Percentiles rank a stretch among this genome's conserved stretches.
Conservation (phyloP, 495 filamentous ascomycete genomes). For the Neurospora africana region DNA sequence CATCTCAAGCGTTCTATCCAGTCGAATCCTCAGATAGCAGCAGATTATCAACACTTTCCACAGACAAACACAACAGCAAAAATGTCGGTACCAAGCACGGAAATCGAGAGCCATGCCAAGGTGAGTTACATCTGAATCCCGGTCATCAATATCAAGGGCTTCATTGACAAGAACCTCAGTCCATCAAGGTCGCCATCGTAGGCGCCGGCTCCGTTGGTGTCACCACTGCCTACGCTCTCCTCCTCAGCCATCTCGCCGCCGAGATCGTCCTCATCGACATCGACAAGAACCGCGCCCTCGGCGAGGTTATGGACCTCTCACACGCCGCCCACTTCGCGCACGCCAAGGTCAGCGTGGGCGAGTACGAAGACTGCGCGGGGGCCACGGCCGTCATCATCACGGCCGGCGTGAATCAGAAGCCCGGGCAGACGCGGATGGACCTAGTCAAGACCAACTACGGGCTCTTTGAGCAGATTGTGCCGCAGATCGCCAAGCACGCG, state of each 20-base stretch:
- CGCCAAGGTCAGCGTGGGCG: conserved; percentile 20
- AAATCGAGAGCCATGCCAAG: neutral
- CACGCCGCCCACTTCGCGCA: conserved; percentile 28
- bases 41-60: neutral
- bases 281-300: conserved; percentile 22
- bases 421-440: conserved; percentile 22
- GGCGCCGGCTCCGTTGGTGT: conserved; percentile 47
- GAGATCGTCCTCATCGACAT: conserved; percentile 37
- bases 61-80: neutral
- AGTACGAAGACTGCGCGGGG: conserved; percentile 31
- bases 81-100: neutral
- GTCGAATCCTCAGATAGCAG: neutral
- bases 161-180: neutral
- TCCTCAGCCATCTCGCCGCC: conserved; percentile 39
- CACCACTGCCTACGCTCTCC: conserved; percentile 42
- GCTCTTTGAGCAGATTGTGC: conserved; percentile 16
- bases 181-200: conserved; percentile 30
- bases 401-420: conserved; percentile 25
- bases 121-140: neutral
- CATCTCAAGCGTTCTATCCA: neutral
- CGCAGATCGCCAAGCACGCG: conserved; percentile 14
- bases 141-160: neutral
- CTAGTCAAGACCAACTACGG: conserved; percentile 22
- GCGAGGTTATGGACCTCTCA: conserved; percentile 28
- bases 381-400: conserved; percentile 47